Evolutionary conservation across 2,329 filamentous ascomycete genomes (phyloP).

Genomic region (Talaromyces sp.): DNA sequence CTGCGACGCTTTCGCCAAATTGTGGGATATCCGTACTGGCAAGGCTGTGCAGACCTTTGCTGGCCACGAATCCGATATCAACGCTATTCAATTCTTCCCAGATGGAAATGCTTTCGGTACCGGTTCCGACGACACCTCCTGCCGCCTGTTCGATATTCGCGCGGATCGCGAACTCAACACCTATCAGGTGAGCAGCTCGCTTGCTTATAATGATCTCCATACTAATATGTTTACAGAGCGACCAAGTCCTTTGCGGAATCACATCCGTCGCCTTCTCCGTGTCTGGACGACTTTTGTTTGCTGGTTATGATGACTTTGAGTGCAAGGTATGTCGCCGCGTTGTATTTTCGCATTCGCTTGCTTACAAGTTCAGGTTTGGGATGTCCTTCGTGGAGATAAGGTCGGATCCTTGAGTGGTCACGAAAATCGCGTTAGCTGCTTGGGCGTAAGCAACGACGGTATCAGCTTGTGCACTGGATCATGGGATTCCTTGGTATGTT

Average conservation of each 20-base stretch:
- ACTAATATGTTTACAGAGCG: slow-evolving; percentile 62
- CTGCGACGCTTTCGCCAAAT: slow-evolving; percentile 95
- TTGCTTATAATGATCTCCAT: no score
- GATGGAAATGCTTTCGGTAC: slow-evolving; percentile 98
- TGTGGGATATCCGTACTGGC: slow-evolving; percentile 97
- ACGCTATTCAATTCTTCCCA: slow-evolving; percentile 99
- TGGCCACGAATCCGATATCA: slow-evolving; percentile 98
- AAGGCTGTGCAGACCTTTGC: slow-evolving; percentile 99
- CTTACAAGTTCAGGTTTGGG: slow-evolving; percentile 72
- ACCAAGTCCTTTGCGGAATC: slow-evolving; percentile 95
- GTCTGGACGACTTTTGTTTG: slow-evolving; percentile 89
- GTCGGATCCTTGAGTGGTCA: slow-evolving; percentile 95
- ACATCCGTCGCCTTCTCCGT: slow-evolving; percentile 98
- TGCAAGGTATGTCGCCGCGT: slow-evolving; percentile 73
- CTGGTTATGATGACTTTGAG: slow-evolving; percentile 98
- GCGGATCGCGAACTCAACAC: slow-evolving; percentile 77
- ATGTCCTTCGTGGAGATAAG: slow-evolving; percentile 92
- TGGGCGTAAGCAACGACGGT: slow-evolving; percentile 97
- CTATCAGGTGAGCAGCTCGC: slow-evolving; percentile 56
- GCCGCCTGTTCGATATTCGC: slow-evolving; percentile 94
- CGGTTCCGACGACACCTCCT: slow-evolving; percentile 95
- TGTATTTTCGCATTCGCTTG: background rate
- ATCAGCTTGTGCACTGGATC: slow-evolving; percentile 99
- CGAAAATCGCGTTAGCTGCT: slow-evolving; percentile 97
- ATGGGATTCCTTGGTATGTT: slow-evolving; percentile 94